phyloP scores from a whole-genome alignment of 306 rosid species.

The Alnus rubra region DNA sequence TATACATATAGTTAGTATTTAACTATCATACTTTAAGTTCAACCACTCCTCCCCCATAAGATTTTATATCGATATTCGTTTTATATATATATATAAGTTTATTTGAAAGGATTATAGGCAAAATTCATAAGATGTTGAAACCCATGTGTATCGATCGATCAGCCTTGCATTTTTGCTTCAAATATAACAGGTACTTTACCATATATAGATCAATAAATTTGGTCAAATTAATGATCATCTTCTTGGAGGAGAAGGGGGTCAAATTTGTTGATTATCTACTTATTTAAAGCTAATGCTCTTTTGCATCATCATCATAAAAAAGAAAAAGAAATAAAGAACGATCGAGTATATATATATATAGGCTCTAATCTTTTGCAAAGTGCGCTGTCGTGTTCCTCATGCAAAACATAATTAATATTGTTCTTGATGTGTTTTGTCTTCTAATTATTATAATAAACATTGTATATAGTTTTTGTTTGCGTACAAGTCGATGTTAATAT shows the following conservation, averaged over 20 bases:
- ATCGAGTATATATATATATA: constrained; percentile 2
- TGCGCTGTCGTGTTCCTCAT: constrained; percentile 46
- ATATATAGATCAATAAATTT: no score
- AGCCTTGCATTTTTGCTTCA: no score
- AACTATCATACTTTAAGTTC: no score
- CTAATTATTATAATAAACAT: constrained; percentile 10
- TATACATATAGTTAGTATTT: no score
- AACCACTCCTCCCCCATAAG: no score
- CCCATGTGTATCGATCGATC: no score
- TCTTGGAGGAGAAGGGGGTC: constrained; percentile 16
- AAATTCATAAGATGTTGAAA: no score
- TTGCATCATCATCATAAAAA: neutral
- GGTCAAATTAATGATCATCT: no score
- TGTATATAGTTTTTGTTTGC: neutral
- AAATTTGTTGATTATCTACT: constrained; percentile 36
- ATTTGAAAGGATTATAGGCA: no score
- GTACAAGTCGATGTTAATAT: neutral
- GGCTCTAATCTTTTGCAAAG: constrained; percentile 33
- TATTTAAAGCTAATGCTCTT: neutral
- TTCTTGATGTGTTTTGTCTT: constrained; percentile 36
- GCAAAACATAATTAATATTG: constrained; percentile 32
- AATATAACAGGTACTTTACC: no score
- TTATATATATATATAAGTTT: no score
- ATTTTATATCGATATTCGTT: no score
- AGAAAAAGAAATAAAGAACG: neutral